Evolutionary conservation across 2,329 filamentous ascomycete species (phyloP).

Genomic region (Aspergillus ochraceoroseus): DNA sequence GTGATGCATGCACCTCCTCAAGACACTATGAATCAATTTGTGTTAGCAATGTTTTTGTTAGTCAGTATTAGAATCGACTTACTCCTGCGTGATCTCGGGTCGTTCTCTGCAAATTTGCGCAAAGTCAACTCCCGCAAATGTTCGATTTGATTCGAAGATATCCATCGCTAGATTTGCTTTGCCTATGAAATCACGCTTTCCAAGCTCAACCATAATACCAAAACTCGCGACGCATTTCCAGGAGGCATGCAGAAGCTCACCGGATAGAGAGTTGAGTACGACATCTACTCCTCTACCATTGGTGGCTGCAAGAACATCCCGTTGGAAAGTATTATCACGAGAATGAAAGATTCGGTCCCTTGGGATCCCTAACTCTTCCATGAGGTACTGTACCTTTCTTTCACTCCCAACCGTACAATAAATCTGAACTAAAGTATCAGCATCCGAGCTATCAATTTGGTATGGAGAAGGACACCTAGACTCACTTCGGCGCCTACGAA

Average conservation of each 20-base stretch:
- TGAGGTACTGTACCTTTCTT: neutral
- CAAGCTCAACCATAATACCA: constrained; percentile 1
- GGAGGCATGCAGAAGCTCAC: neutral
- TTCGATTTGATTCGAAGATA: neutral
- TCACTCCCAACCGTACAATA: constrained; percentile 1
- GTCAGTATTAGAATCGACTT: too few species aligned
- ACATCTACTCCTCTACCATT: constrained; percentile 1
- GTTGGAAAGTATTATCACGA: neutral
- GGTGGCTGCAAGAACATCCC: neutral
- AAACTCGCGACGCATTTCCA: constrained; percentile 2
- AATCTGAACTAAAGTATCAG: neutral
- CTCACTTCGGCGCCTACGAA: constrained; percentile 9
- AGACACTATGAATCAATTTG: neutral
- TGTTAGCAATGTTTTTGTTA: too few species aligned
- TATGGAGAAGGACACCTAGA: neutral
- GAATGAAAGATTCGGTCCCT: neutral
- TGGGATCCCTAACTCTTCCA: neutral
- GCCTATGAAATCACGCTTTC: neutral
- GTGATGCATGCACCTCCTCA: constrained; percentile 6
- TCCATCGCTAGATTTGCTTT: neutral
- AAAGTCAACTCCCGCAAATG: neutral
- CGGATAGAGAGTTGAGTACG: constrained; percentile 1
- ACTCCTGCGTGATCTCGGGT: too few species aligned
- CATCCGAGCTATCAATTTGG: neutral
- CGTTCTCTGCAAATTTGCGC: too few species aligned